Percentiles rank a stretch among this genome's conserved stretches.
Conservation (phyloP, 164 flowering plant genomes). For the Sedum album region DNA sequence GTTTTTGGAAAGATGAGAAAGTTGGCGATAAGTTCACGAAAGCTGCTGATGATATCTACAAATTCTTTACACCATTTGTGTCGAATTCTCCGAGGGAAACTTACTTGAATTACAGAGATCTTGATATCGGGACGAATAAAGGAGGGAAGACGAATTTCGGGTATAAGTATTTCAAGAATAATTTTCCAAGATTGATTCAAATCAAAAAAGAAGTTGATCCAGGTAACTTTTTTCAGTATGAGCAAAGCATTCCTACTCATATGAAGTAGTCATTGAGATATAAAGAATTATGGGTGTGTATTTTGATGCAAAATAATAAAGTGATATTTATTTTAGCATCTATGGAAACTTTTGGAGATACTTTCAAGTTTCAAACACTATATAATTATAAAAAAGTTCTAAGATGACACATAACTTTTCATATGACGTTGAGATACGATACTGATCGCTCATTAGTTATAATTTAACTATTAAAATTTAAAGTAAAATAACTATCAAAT, state of each 20-base stretch:
- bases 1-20: conserved; percentile 16
- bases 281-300: too few relatives aligned
- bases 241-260: conserved; percentile 17
- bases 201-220: conserved; percentile 13
- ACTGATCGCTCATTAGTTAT: too few relatives aligned
- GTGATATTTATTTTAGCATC: too few relatives aligned
- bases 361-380: too few relatives aligned
- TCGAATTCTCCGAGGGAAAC: conserved; percentile 25
- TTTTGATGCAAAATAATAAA: too few relatives aligned
- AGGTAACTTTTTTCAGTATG: conserved; percentile 11
- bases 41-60: conserved; percentile 12
- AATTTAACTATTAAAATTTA: too few relatives aligned
- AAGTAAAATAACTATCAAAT: too few relatives aligned
- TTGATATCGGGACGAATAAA: conserved; percentile 18
- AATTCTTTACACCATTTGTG: conserved; percentile 22
- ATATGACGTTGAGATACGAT: too few relatives aligned
- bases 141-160: conserved; percentile 21
- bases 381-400: too few relatives aligned
- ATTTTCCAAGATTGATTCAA: conserved; percentile 11
- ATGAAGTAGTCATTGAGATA: too few relatives aligned
- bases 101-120: conserved; percentile 23
- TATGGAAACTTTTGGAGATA: too few relatives aligned
- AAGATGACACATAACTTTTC: too few relatives aligned
- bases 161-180: conserved; percentile 14
- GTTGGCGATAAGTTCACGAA: background rate